Conservation (phyloP, 176 grass and related monocot genomes). For the Carex parvula region DNA sequence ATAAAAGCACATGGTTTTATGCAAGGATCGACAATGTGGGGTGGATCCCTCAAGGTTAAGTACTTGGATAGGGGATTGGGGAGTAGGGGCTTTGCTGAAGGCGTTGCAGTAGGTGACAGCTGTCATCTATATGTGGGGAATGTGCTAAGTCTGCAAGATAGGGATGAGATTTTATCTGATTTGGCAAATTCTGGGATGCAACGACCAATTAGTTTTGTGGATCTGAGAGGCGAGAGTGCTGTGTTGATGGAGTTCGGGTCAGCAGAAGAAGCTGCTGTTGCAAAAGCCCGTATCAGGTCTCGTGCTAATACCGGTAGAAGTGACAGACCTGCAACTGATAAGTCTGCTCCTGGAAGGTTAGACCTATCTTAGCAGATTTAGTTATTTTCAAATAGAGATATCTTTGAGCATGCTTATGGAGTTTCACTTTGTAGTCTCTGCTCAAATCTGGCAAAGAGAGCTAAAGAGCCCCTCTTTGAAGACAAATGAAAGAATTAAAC, state of each 20-base stretch:
- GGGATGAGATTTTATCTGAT: slow-evolving; percentile 73
- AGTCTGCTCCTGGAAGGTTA: slow-evolving; percentile 30
- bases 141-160: slow-evolving; percentile 52
- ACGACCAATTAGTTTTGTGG: slow-evolving; percentile 39
- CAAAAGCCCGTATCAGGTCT: slow-evolving; percentile 59
- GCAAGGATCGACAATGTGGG: slow-evolving; percentile 78
- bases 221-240: slow-evolving; percentile 64
- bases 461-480: neutral
- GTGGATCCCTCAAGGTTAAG: slow-evolving; percentile 64
- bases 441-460: neutral
- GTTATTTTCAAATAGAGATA: neutral
- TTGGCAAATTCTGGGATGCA: slow-evolving; percentile 53
- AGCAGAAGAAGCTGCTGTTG: slow-evolving; percentile 70
- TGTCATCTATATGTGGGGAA: slow-evolving; percentile 75
- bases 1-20: slow-evolving; percentile 65
- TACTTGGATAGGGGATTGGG: slow-evolving; percentile 80
- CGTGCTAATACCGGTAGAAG: slow-evolving; percentile 31
- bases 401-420: neutral
- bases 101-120: slow-evolving; percentile 70
- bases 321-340: slow-evolving; percentile 23
- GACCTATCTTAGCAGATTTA: neutral
- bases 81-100: slow-evolving; percentile 50
- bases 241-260: slow-evolving; percentile 73
- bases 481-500: neutral
- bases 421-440: neutral